A percentile compares a stretch with the other conserved stretches of the same genome.
Conservation (phyloP, 2,329 filamentous ascomycete species). For the Ophiostoma populinum region DNA sequence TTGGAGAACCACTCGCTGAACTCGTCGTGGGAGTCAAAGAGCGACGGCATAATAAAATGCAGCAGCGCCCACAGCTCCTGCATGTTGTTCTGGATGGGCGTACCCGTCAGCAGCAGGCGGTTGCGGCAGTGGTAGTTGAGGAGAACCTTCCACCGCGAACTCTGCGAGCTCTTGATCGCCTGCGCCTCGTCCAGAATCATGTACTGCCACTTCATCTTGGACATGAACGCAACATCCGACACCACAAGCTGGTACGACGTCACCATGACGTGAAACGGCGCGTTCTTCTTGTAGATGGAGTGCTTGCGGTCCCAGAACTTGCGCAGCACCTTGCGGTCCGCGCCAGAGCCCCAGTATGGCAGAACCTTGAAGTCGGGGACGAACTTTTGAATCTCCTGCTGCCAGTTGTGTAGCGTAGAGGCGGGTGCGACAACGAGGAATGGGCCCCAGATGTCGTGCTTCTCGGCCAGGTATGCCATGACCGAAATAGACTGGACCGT, state of each 20-base stretch:
- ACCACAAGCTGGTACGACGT: conserved; percentile 97
- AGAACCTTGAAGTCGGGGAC: conserved; percentile 89
- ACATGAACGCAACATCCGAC: conserved; percentile 90
- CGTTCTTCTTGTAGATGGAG: conserved; percentile 83
- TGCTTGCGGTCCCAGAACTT: conserved; percentile 99
- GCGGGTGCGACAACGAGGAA: conserved; percentile 94
- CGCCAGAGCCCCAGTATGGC: conserved; percentile 92
- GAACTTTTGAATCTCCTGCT: conserved; percentile 92
- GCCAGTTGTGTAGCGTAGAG: conserved; percentile 97
- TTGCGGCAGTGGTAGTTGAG: conserved; percentile 92
- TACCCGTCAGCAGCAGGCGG: conserved; percentile 81
- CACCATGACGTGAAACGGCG: conserved; percentile 86
- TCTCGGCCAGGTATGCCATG: conserved; percentile 95
- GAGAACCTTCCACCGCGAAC: conserved; percentile 91
- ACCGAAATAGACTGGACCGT: conserved; percentile 98
- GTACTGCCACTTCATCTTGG: conserved; percentile 99
- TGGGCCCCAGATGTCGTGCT: conserved; percentile 95
- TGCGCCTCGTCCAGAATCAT: conserved; percentile 99
- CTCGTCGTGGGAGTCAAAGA: conserved; percentile 88
- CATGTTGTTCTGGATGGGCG: conserved; percentile 99
- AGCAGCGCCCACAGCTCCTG: conserved; percentile 94
- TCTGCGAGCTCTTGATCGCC: conserved; percentile 94
- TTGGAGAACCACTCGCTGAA: conserved; percentile 92
- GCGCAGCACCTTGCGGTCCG: conserved; percentile 84
- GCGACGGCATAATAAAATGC: conserved; percentile 99